phyloP scores from a whole-genome alignment of 805 yeast species.

The Lachancea waltii region DNA sequence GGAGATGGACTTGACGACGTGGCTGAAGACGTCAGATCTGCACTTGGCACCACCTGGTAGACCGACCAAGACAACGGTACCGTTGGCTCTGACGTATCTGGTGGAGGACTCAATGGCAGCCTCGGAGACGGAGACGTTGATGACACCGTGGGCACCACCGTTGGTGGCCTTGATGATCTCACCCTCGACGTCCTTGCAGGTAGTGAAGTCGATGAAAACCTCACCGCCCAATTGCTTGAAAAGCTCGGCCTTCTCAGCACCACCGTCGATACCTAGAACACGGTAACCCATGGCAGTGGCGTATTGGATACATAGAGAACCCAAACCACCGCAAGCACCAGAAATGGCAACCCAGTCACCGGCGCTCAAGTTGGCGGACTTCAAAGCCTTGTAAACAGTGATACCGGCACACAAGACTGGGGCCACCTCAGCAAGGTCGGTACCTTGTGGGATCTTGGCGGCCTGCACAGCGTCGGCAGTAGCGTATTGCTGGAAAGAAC shows the following conservation, averaged over 20 bases:
- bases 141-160: conserved; percentile 74
- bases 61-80: conserved; percentile 68
- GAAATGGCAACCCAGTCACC: conserved; percentile 74
- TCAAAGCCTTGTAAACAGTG: conserved; percentile 85
- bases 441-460: conserved; percentile 65
- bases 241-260: conserved; percentile 52
- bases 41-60: conserved; percentile 76
- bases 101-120: conserved; percentile 57
- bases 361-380: conserved; percentile 62
- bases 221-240: conserved; percentile 61
- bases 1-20: conserved; percentile 65
- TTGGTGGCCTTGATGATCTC: conserved; percentile 51
- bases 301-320: conserved; percentile 67
- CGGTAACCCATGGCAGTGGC: conserved; percentile 73
- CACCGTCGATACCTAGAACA: conserved; percentile 67
- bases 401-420: conserved; percentile 90
- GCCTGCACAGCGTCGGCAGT: conserved; percentile 86
- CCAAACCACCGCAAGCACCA: conserved; percentile 80
- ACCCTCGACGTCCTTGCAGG: conserved; percentile 46
- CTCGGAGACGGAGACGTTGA: conserved; percentile 71
- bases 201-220: conserved; percentile 52
- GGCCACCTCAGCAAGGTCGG: conserved; percentile 69
- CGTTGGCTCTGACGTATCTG: conserved; percentile 56
- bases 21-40: conserved; percentile 60
- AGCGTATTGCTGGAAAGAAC: conserved; percentile 87